Conservation (phyloP, 225 moss, liverwort and hornwort species). For the Polytrichum commune region DNA sequence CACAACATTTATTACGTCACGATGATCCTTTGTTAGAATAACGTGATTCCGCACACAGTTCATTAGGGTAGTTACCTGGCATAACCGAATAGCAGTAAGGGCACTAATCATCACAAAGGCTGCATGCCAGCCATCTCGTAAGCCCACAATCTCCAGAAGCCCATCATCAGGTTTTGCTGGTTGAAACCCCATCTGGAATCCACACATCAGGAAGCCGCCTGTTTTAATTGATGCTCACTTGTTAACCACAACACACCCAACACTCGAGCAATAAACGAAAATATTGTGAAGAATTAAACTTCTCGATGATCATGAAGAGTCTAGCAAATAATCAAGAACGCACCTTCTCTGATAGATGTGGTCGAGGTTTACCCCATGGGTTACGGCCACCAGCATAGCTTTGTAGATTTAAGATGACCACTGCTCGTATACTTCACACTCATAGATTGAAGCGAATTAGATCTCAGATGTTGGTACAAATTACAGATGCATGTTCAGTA, state of each 20-base stretch:
- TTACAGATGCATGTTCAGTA: too few species aligned
- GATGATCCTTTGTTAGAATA: too few species aligned
- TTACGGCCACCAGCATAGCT: slow-evolving; percentile 67
- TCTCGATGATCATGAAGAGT: too few species aligned
- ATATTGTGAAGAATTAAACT: too few species aligned
- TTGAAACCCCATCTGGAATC: slow-evolving; percentile 29
- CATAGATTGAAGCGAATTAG: too few species aligned
- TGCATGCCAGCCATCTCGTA: slow-evolving; percentile 69
- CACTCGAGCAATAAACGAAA: too few species aligned
- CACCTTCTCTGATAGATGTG: slow-evolving; percentile 28
- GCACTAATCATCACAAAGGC: slow-evolving; percentile 54
- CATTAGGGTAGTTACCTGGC: slow-evolving; percentile 31
- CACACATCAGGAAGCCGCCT: background rate
- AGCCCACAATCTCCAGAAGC: slow-evolving; percentile 55
- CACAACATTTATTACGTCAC: too few species aligned
- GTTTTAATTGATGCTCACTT: too few species aligned
- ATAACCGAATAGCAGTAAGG: slow-evolving; percentile 50
- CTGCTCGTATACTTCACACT: slow-evolving; percentile 43
- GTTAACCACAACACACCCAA: too few species aligned
- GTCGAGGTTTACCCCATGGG: slow-evolving; percentile 60
- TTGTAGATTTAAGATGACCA: slow-evolving; percentile 57
- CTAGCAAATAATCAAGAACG: background rate
- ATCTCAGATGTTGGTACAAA: too few species aligned
- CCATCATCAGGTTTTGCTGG: slow-evolving; percentile 49
- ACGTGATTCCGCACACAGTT: too few species aligned